These are phyloP conservation scores for Boletus vermiculosoides DNA, from an alignment of 768 basidiomycete species.

Conservation along the genomic window DNA sequence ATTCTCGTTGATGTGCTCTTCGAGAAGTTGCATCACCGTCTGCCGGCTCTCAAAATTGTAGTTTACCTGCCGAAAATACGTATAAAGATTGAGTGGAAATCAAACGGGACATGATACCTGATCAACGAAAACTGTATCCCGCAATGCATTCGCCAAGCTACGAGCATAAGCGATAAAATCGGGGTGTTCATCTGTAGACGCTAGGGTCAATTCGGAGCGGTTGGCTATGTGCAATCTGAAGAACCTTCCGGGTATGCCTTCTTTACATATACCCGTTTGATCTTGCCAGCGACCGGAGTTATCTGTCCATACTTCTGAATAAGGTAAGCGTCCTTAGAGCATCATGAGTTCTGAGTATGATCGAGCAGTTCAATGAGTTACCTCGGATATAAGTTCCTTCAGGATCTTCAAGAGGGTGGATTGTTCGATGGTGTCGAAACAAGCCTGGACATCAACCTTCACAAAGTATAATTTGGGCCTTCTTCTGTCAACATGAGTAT, in stretches of 20 bases:
- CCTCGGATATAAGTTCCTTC: constrained; percentile 69
- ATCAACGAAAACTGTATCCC: constrained; percentile 83
- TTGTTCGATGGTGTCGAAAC: constrained; percentile 96
- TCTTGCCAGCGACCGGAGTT: constrained; percentile 50
- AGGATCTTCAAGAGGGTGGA: constrained; percentile 78
- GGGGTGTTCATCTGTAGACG: constrained; percentile 62
- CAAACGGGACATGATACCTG: constrained; percentile 44
- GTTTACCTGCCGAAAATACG: constrained; percentile 39
- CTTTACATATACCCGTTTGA: constrained; percentile 54
- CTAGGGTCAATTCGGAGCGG: background rate
- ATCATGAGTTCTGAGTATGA: background rate
- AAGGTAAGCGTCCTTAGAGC: constrained; percentile 64
- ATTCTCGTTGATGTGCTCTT: constrained; percentile 90
- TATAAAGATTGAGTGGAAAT: background rate
- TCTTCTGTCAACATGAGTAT: background rate
- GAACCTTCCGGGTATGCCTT: constrained; percentile 69
- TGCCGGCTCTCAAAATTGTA: constrained; percentile 52
- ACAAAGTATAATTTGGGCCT: constrained; percentile 94
- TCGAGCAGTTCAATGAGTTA: constrained; percentile 21
- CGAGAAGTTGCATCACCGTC: constrained; percentile 69
- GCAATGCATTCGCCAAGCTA: constrained; percentile 61
- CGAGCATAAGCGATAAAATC: constrained; percentile 72
- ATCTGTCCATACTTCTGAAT: constrained; percentile 71
- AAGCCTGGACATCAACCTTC: constrained; percentile 93
- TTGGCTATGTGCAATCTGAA: background rate